Evolutionary conservation across 1,284 basidiomycete genomes (phyloP).

Genomic region (Tilletia caries): DNA sequence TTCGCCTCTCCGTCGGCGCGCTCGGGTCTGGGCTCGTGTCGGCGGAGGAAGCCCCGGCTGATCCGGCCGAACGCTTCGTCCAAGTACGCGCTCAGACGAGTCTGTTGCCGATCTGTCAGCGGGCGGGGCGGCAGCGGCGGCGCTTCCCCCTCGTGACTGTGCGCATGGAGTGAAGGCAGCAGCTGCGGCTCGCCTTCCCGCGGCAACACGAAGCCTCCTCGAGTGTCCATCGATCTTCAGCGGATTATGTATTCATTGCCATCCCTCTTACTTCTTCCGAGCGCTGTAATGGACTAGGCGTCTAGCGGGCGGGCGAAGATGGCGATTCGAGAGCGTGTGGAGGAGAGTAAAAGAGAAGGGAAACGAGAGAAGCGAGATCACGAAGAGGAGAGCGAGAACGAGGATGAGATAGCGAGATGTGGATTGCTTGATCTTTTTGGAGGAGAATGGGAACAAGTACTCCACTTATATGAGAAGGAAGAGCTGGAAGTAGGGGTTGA

Average conservation of each 20-base stretch:
- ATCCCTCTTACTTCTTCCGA: not conserved
- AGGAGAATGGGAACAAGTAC: not conserved
- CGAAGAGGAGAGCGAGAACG: not conserved
- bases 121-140: not conserved
- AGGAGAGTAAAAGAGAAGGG: not conserved
- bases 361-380: not conserved
- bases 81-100: not conserved
- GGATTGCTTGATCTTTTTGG: not conserved
- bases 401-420: not conserved
- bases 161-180: not conserved
- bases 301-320: not conserved
- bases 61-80: not conserved
- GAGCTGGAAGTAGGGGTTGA: too few relatives aligned
- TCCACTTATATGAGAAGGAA: too few relatives aligned
- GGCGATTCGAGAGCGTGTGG: not conserved
- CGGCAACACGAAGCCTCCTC: not conserved
- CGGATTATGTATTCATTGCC: not conserved
- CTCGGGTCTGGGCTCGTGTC: not conserved
- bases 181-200: not conserved
- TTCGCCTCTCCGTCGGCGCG: not conserved
- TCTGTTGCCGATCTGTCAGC: constrained; percentile 9
- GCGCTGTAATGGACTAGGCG: not conserved
- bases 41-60: constrained; percentile 8
- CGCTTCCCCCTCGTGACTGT: too few relatives aligned
- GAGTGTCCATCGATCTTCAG: not conserved